Evolutionary conservation across 257 asterid genomes (phyloP).

Genomic region (Nicotiana attenuata): DNA sequence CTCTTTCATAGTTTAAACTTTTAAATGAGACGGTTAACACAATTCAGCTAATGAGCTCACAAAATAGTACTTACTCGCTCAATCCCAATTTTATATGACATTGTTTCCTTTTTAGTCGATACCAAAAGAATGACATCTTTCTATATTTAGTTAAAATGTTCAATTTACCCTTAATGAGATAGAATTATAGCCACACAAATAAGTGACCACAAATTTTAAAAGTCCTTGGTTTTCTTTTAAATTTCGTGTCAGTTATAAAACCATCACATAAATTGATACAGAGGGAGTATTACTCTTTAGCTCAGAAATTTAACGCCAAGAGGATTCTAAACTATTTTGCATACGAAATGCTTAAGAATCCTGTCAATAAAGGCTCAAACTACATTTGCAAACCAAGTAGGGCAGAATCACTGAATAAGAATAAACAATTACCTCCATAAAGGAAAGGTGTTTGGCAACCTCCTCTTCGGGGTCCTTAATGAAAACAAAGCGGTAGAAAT

Average conservation of each 20-base stretch:
- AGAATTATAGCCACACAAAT: no score
- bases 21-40: neutral
- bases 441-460: slow-evolving; percentile 69
- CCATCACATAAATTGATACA: no score
- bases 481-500: slow-evolving; percentile 66
- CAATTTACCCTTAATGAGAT: no score
- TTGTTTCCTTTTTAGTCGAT: no score
- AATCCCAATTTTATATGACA: no score
- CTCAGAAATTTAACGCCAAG: neutral
- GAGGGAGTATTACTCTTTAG: neutral
- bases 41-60: neutral
- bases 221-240: no score
- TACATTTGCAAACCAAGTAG: neutral
- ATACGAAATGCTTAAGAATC: neutral
- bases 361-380: neutral
- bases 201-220: no score
- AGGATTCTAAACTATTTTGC: neutral
- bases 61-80: no score
- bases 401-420: neutral
- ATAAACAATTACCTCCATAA: slow-evolving; percentile 52
- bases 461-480: slow-evolving; percentile 63
- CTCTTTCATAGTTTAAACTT: neutral
- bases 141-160: no score
- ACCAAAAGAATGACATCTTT: no score
- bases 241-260: no score